phyloP scores from a whole-genome alignment of 345 rosid species.

The Populus euphratica region DNA sequence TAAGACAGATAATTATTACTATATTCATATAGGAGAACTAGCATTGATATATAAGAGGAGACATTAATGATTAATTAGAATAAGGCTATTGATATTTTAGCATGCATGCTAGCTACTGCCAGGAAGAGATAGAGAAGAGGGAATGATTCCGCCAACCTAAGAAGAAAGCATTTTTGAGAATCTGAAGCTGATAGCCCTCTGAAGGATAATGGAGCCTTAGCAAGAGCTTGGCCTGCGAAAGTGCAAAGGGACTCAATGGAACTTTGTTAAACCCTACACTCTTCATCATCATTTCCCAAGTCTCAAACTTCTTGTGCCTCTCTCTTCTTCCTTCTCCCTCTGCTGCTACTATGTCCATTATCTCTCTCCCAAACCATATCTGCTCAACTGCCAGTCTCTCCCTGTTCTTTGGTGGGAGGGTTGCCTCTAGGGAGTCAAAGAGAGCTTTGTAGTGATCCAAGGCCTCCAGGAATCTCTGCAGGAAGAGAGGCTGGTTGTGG shows the following conservation, averaged over 20 bases:
- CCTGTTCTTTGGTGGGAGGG: conserved; percentile 78
- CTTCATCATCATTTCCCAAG: conserved; percentile 70
- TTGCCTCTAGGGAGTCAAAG: conserved; percentile 86
- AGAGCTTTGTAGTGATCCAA: conserved; percentile 74
- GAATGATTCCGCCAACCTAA: conserved; percentile 83
- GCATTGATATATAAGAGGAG: not conserved
- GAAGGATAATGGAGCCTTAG: conserved; percentile 91
- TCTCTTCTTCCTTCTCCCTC: conserved; percentile 60
- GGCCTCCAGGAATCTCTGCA: conserved; percentile 68
- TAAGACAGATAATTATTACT: not conserved
- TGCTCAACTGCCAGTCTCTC: conserved; percentile 80
- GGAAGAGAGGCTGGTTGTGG: conserved; percentile 63
- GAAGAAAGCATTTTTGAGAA: conserved; percentile 54
- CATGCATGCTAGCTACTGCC: conserved; percentile 42
- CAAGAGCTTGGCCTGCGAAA: conserved; percentile 89
- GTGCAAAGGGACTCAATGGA: conserved; percentile 70
- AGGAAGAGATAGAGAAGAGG: conserved; percentile 91
- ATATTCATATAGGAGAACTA: not conserved
- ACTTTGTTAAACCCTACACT: conserved; percentile 65
- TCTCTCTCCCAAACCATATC: conserved; percentile 85
- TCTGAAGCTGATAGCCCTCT: conserved; percentile 82
- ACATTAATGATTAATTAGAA: not conserved
- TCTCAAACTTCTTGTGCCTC: conserved; percentile 56
- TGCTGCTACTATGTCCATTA: conserved; percentile 60
- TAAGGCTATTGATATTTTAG: not conserved